These are phyloP conservation scores for Aspergillus avenaceus DNA, from an alignment of 495 filamentous ascomycete genomes.

Conservation along the genomic window DNA sequence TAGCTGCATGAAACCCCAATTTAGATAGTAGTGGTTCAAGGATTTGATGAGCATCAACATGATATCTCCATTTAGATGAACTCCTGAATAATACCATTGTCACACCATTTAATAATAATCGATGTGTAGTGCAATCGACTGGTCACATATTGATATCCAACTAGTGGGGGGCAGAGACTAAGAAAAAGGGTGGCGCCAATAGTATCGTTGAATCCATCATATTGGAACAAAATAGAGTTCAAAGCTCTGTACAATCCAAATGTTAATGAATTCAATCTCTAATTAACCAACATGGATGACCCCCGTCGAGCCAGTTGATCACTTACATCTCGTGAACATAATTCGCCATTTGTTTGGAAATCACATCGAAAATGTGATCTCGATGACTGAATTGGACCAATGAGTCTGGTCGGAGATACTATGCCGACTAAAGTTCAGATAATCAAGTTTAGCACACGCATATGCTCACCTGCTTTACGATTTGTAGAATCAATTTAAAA, in stretches of 20 bases:
- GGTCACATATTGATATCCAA: background rate
- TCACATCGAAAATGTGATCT: background rate
- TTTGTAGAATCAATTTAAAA: background rate
- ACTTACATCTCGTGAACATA: background rate
- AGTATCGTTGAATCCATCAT: background rate
- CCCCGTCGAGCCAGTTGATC: background rate
- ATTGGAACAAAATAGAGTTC: too few species aligned
- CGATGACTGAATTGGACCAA: slow-evolving; percentile 4
- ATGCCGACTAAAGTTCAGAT: background rate
- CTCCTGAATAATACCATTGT: background rate
- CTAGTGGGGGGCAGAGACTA: background rate
- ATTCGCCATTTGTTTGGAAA: background rate
- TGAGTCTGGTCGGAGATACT: slow-evolving; percentile 4
- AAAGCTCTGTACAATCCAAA: background rate
- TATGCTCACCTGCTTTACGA: background rate
- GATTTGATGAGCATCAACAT: background rate
- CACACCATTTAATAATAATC: background rate
- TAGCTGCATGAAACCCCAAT: too few species aligned
- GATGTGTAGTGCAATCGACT: background rate
- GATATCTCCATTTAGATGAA: background rate
- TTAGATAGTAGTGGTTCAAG: too few species aligned
- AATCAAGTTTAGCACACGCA: background rate
- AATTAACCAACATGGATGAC: background rate
- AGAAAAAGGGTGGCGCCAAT: background rate
- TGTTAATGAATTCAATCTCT: background rate